phyloP scores from a whole-genome alignment of 2,329 filamentous ascomycete genomes.

The Coniochaeta pulveracea region DNA sequence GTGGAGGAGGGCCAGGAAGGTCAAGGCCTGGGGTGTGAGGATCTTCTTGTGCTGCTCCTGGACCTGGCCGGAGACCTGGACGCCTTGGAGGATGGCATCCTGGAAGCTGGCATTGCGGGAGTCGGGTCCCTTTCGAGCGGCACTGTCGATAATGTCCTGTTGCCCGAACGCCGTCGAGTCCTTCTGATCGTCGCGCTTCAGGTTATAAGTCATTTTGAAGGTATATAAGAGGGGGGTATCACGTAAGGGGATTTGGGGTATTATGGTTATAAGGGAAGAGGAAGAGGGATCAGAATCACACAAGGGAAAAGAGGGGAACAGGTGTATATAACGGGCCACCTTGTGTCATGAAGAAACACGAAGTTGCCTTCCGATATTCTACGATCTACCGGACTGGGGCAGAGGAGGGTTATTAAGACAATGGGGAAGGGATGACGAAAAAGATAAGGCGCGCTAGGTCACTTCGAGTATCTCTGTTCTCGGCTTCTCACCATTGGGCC shows the following conservation, averaged over 20 bases:
- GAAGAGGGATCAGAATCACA: constrained; percentile 1
- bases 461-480: no score
- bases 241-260: background rate
- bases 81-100: constrained; percentile 75
- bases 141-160: no score
- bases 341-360: no score
- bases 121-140: no score
- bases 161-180: no score
- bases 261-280: background rate
- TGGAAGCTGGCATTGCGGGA: constrained; percentile 52
- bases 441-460: constrained; percentile 11
- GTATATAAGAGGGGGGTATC: no score
- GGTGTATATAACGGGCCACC: no score
- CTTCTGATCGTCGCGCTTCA: no score
- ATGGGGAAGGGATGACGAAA: constrained; percentile 9
- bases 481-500: background rate
- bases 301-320: background rate
- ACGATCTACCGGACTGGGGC: background rate
- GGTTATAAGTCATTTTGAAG: no score
- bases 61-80: constrained; percentile 72
- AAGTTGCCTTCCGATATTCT: constrained; percentile 1
- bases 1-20: constrained; percentile 90
- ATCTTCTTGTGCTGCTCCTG: constrained; percentile 78
- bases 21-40: constrained; percentile 77
- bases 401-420: constrained; percentile 6